phyloP scores from a whole-genome alignment of 768 basidiomycete genomes.

The Pleurotus salmoneostramineus region DNA sequence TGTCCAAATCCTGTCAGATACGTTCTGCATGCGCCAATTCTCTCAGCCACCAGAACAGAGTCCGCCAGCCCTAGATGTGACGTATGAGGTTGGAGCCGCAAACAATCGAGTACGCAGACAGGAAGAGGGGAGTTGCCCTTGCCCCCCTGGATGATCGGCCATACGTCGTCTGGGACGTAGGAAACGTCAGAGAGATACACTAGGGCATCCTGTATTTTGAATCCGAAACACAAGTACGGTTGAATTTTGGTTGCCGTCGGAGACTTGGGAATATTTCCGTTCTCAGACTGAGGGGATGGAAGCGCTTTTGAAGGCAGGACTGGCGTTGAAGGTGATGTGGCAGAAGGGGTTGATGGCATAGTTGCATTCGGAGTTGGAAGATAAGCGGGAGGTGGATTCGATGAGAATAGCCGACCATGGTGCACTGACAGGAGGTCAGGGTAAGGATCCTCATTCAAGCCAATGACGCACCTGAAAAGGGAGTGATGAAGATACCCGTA shows the following conservation, averaged over 20 bases:
- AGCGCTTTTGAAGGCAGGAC: conserved; percentile 11
- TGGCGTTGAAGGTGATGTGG: conserved; percentile 24
- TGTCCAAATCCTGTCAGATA: conserved; percentile 79
- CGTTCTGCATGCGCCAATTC: conserved; percentile 55
- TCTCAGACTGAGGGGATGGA: not conserved
- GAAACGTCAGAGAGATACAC: conserved; percentile 85
- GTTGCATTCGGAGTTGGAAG: conserved; percentile 35
- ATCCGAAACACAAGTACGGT: conserved; percentile 69
- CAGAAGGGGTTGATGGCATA: conserved; percentile 30
- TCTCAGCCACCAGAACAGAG: conserved; percentile 51
- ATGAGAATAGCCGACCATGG: conserved; percentile 65
- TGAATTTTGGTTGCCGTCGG: conserved; percentile 22
- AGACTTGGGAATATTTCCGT: not conserved
- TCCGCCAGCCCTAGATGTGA: conserved; percentile 79
- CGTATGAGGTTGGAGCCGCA: conserved; percentile 60
- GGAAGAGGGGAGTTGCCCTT: conserved; percentile 29
- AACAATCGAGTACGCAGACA: conserved; percentile 74
- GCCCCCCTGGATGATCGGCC: conserved; percentile 41
- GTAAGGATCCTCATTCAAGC: not conserved
- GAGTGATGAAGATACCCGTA: conserved; percentile 60
- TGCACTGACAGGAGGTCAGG: conserved; percentile 43
- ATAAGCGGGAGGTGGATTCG: conserved; percentile 31
- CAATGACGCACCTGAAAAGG: conserved; percentile 56
- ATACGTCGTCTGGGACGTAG: conserved; percentile 70
- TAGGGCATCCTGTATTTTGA: conserved; percentile 61